Conservation (phyloP, 1,284 basidiomycete species). For the Thecaphora frezii region DNA sequence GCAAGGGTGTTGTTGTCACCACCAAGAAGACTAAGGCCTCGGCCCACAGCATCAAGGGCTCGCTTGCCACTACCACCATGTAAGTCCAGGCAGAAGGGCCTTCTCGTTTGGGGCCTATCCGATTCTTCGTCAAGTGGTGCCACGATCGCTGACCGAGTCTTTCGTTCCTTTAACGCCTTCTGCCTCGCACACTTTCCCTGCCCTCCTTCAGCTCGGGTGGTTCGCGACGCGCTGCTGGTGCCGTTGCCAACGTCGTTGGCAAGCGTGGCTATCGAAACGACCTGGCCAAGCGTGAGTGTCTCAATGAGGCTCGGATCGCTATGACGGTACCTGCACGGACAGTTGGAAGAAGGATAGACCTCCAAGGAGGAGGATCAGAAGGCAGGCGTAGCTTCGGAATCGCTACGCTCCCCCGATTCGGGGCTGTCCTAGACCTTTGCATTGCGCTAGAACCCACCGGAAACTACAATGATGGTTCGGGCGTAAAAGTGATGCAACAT, state of each 20-base stretch:
- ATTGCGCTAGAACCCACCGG: conserved; percentile 59
- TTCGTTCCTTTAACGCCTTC: too few relatives aligned
- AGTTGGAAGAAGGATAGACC: too few relatives aligned
- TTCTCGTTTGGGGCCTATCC: too few relatives aligned
- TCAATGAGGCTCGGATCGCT: conserved; percentile 2
- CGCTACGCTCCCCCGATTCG: neutral
- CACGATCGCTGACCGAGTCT: too few relatives aligned
- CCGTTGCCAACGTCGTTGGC: conserved; percentile 49
- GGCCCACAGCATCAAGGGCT: conserved; percentile 34
- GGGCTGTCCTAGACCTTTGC: conserved; percentile 13
- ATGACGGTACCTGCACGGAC: too few relatives aligned
- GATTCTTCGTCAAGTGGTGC: too few relatives aligned
- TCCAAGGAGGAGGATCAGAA: too few relatives aligned
- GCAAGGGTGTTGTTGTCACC: conserved; percentile 47
- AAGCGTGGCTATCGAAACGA: conserved; percentile 57
- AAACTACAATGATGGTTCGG: conserved; percentile 51
- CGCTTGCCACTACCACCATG: conserved; percentile 18
- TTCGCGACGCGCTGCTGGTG: conserved; percentile 47
- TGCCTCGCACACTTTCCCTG: too few relatives aligned
- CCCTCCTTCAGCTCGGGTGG: conserved; percentile 49
- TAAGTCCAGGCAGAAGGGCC: too few relatives aligned
- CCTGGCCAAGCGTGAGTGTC: conserved; percentile 51
- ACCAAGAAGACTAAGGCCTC: conserved; percentile 54
- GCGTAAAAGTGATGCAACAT: conserved; percentile 58
- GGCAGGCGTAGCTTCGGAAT: too few relatives aligned